Percentiles rank a stretch among this genome's conserved stretches.
Conservation (phyloP, 2,329 filamentous ascomycete genomes). For the Exophiala dermatitidis region DNA sequence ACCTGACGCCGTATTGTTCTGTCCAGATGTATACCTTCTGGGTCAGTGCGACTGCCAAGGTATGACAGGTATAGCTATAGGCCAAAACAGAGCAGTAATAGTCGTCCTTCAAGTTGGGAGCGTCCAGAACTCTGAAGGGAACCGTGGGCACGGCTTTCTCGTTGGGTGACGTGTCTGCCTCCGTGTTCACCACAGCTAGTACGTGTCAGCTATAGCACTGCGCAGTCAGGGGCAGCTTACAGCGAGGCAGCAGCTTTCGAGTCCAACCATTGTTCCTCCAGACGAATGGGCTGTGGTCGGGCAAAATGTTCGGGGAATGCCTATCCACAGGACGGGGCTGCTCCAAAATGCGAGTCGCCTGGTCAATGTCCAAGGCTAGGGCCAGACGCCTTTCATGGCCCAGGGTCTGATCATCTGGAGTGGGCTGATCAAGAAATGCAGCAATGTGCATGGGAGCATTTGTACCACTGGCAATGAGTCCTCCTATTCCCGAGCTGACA, state of each 20-base stretch:
- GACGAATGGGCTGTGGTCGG: constrained; percentile 30
- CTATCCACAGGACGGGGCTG: not conserved
- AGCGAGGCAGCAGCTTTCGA: constrained; percentile 28
- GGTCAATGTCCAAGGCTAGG: constrained; percentile 71
- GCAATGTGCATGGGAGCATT: constrained; percentile 60
- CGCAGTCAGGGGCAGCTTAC: constrained; percentile 30
- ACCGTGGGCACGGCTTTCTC: constrained; percentile 55
- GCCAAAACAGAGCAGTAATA: constrained; percentile 91
- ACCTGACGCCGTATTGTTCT: constrained; percentile 60
- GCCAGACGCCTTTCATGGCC: constrained; percentile 70
- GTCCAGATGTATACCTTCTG: constrained; percentile 84
- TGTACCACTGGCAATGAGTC: constrained; percentile 60
- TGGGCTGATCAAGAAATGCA: constrained; percentile 46
- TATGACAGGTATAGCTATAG: constrained; percentile 67
- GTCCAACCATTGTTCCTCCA: constrained; percentile 38
- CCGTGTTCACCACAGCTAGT: not conserved
- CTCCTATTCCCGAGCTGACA: constrained; percentile 56
- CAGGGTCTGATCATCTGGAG: constrained; percentile 54
- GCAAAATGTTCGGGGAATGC: not conserved
- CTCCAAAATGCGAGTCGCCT: constrained; percentile 57
- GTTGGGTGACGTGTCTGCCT: constrained; percentile 1
- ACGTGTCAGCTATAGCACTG: not conserved
- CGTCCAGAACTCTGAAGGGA: constrained; percentile 83
- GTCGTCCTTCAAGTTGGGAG: constrained; percentile 81
- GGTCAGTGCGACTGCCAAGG: constrained; percentile 75